Conservation (phyloP, 305 asterid species). For the Fraxinus platypoda region DNA sequence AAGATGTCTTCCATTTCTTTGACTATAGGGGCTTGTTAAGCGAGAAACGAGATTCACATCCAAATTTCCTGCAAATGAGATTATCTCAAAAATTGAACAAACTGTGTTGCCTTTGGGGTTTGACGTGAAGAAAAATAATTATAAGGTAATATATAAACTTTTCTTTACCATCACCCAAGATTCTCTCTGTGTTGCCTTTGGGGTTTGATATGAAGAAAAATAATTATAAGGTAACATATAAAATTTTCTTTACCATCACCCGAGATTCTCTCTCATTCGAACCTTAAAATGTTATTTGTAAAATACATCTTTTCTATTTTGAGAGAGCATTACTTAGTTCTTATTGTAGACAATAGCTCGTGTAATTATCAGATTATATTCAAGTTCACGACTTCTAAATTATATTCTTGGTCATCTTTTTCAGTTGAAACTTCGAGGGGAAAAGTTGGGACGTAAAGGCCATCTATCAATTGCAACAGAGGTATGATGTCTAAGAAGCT, state of each 20-base stretch:
- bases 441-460: constrained; percentile 96
- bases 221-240: constrained; percentile 69
- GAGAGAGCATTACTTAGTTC: neutral
- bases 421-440: constrained; percentile 93
- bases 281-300: neutral
- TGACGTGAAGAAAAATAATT: constrained; percentile 85
- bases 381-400: neutral
- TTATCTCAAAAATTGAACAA: constrained; percentile 79
- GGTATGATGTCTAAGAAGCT: constrained; percentile 38
- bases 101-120: constrained; percentile 93
- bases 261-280: neutral
- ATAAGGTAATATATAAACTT: constrained; percentile 52
- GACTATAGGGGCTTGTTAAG: constrained; percentile 72
- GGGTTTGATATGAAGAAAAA: constrained; percentile 92
- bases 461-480: constrained; percentile 84
- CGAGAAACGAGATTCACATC: constrained; percentile 96
- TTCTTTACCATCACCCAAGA: neutral
- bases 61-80: constrained; percentile 73
- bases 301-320: neutral
- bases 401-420: constrained; percentile 9
- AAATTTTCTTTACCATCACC: neutral
- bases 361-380: neutral
- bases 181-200: constrained; percentile 56
- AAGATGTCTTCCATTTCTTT: constrained; percentile 2
- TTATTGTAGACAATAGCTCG: neutral